These are phyloP conservation scores for Camelina neglecta DNA, from an alignment of 345 rosid genomes.

Conservation along the genomic window DNA sequence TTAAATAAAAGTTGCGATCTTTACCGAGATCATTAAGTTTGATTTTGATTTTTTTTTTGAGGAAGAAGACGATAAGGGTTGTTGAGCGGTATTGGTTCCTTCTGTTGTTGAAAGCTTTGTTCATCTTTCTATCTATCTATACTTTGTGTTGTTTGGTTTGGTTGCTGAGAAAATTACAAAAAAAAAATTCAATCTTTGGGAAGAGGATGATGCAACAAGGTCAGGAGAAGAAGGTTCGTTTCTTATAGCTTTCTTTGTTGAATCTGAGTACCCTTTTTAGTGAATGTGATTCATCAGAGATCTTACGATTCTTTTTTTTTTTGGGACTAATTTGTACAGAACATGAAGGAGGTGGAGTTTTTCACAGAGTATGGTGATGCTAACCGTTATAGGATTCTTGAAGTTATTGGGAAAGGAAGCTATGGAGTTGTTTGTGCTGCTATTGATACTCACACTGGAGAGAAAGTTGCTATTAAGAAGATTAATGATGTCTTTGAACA, in stretches of 20 bases:
- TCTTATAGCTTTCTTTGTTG: not conserved
- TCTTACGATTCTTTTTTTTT: not conserved
- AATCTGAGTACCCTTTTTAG: not conserved
- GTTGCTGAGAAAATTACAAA: conserved; percentile 18
- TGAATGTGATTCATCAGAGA: conserved; percentile 3
- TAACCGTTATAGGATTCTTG: conserved; percentile 80
- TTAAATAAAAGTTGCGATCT: too few species aligned
- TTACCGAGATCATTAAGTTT: too few species aligned
- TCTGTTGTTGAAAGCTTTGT: not conserved
- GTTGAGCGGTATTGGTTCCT: conserved; percentile 26
- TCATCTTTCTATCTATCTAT: conserved; percentile 9
- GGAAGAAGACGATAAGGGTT: conserved; percentile 33
- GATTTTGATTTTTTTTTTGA: too few species aligned
- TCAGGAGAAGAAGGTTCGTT: conserved; percentile 50
- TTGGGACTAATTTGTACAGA: conserved; percentile 46
- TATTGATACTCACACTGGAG: conserved; percentile 90
- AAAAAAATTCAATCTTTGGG: too few species aligned
- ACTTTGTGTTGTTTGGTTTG: conserved; percentile 11
- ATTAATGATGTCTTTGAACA: conserved; percentile 91
- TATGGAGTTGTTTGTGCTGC: conserved; percentile 99
- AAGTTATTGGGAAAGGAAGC: conserved; percentile 96
- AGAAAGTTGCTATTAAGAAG: conserved; percentile 93
- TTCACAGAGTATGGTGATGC: conserved; percentile 99
- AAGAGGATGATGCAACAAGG: conserved; percentile 47
- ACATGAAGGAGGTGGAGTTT: conserved; percentile 75